Evolutionary conservation across 257 asterid genomes (phyloP).

Genomic region (Sherardia arvensis): DNA sequence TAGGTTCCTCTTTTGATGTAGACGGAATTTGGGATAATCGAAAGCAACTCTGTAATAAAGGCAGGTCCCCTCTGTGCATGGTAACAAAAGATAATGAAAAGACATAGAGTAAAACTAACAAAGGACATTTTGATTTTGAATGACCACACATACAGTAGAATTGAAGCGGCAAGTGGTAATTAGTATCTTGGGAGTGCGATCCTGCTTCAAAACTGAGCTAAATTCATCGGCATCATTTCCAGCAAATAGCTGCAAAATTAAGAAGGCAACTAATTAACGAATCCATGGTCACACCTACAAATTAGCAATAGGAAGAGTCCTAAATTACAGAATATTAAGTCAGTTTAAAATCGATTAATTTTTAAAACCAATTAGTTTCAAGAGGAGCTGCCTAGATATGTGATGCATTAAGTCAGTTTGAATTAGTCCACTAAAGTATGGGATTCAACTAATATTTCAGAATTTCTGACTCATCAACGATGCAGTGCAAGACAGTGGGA

Average conservation of each 20-base stretch:
- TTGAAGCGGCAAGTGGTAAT: constrained; percentile 86
- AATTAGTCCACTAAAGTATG: not conserved
- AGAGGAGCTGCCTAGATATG: not conserved
- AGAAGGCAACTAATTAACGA: not conserved
- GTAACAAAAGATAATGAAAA: not conserved
- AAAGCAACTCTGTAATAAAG: constrained; percentile 56
- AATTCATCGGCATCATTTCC: constrained; percentile 89
- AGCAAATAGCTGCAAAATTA: constrained; percentile 48
- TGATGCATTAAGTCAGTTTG: not conserved
- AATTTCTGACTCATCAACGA: too few species aligned
- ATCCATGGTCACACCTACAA: not conserved
- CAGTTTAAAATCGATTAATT: too few species aligned
- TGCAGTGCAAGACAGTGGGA: too few species aligned
- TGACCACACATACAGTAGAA: constrained; percentile 63
- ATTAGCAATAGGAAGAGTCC: not conserved
- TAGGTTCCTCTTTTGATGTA: constrained; percentile 87
- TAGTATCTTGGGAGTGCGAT: constrained; percentile 55
- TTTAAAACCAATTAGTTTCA: not conserved
- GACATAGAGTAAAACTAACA: not conserved
- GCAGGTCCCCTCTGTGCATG: constrained; percentile 88
- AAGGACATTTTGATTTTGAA: not conserved
- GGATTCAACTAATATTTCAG: too few species aligned
- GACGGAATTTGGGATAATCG: constrained; percentile 79
- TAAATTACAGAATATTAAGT: too few species aligned
- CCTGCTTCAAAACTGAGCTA: constrained; percentile 52